Conservation (phyloP, 768 basidiomycete genomes). For the Daedalea quercina region DNA sequence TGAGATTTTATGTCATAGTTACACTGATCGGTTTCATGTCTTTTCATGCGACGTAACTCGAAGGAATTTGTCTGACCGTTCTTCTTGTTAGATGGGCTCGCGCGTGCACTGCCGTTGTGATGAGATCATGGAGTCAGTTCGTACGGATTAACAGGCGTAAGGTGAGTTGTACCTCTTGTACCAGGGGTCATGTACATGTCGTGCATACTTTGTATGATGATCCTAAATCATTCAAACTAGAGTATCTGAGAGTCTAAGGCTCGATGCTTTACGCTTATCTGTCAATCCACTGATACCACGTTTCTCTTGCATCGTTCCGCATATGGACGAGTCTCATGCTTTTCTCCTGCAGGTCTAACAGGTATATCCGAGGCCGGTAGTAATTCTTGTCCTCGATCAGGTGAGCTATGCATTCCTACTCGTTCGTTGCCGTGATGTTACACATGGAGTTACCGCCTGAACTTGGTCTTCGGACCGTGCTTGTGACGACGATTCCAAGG, state of each 20-base stretch:
- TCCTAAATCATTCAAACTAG: conserved; percentile 76
- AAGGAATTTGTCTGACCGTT: too few relatives aligned
- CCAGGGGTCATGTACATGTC: not conserved
- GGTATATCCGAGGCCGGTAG: too few relatives aligned
- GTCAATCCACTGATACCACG: conserved; percentile 55
- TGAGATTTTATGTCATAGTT: conserved; percentile 75
- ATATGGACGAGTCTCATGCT: not conserved
- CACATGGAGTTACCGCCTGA: conserved; percentile 88
- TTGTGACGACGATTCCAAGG: conserved; percentile 74
- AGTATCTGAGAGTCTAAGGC: conserved; percentile 76
- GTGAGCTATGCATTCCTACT: conserved; percentile 29
- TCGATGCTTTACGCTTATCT: conserved; percentile 65
- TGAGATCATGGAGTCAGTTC: too few relatives aligned
- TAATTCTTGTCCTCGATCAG: too few relatives aligned
- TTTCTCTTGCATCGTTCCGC: not conserved
- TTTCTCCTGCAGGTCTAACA: not conserved
- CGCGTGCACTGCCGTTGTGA: too few relatives aligned
- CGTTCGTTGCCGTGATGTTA: conserved; percentile 43
- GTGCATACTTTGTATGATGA: conserved; percentile 39
- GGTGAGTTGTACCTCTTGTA: not conserved
- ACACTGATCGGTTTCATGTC: conserved; percentile 63
- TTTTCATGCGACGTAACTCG: not conserved
- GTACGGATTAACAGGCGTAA: too few relatives aligned
- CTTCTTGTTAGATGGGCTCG: too few relatives aligned
- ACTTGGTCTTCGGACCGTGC: conserved; percentile 29